A percentile compares a stretch with the other conserved stretches of the same genome.
Evolutionary conservation across 2,329 filamentous ascomycete genomes (phyloP).

Genomic region (Aspergillus unguis): DNA sequence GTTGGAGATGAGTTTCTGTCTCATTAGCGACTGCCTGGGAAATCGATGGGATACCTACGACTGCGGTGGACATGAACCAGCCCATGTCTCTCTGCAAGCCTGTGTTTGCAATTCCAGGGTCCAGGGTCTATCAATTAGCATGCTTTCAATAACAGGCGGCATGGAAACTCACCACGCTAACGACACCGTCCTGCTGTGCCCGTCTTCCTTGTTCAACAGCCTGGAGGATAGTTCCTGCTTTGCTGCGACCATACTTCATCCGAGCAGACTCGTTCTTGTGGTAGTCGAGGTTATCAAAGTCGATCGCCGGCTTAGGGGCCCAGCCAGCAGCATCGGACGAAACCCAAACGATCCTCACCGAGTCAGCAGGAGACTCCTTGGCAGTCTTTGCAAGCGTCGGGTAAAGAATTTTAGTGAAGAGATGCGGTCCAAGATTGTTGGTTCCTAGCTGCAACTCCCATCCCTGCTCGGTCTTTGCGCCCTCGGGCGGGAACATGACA

Average conservation of each 20-base stretch:
- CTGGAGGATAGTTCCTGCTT: conserved; percentile 2
- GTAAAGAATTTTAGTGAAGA: conserved; percentile 33
- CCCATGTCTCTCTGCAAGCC: conserved; percentile 13
- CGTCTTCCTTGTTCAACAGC: background rate
- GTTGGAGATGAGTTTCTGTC: background rate
- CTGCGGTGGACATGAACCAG: background rate
- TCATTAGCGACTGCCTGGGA: rapidly evolving
- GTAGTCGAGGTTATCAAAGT: conserved; percentile 6
- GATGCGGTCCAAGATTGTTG: conserved; percentile 41
- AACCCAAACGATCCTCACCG: conserved; percentile 4
- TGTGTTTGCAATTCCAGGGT: conserved; percentile 12
- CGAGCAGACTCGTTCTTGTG: background rate
- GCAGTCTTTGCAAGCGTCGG: background rate
- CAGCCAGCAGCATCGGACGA: background rate
- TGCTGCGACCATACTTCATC: background rate
- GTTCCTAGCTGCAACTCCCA: conserved; percentile 39
- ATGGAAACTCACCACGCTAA: background rate
- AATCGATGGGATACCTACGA: background rate
- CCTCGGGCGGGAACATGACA: conserved; percentile 35
- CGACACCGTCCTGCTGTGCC: background rate
- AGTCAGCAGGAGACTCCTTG: background rate
- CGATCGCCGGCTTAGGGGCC: conserved; percentile 1
- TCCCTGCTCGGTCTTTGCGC: conserved; percentile 27
- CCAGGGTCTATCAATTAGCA: conserved; percentile 1
- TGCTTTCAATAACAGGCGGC: background rate